Base-by-base conservation (phyloP, 139 green algal genomes). In the Coelastrella sp. region DNA sequence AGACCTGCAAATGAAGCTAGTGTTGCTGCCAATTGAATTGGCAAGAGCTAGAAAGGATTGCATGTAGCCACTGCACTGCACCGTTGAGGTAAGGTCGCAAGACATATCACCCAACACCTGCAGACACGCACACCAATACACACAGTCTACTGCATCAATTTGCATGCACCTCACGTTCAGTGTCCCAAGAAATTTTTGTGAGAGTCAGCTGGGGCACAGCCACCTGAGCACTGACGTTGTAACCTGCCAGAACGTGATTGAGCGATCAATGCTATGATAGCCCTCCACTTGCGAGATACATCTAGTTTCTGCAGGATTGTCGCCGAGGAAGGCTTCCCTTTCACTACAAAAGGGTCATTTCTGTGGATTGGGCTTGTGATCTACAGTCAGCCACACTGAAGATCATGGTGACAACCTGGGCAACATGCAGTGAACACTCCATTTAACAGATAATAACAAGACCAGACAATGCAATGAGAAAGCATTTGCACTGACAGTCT, bases 201-300 rank as follows among this genome's bases (percentile, higher is more conserved):
- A 74, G n/a, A 3, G 59, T 85, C 80, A 85, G 80, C 80, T 85
- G 78, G 4, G 80, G 80, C 6, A 85, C 58, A 4, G 80, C 80
- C 58, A 74, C 20, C 20, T 85, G 59, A 10, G 59, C 20, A n/a
- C 80, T 85, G 4, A 59, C 74, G 80, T 74, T 85, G 59, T 20
- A 58, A 8, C 80, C 80, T 2, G 5, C 20, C 59, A 85, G 13
- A 4, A 59, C 8, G n/a, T 85, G 80, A 23, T 85, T 85, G 19
- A 85, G 80, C 2, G 80, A 58, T 19, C n/a, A n/a, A 59, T 59
- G 80, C 80, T 14, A 14, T 74, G 80, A 65, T 85, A 74, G 59
- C 80, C 80, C 80, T 85, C 80, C 19, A 85, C 57, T n/a, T 84
- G 78, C 3, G 57, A 73, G 16, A 47, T 83, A 47, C 8, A 65